Evolutionary conservation across 768 basidiomycete species (phyloP).

Genomic region (Boletales sp.): DNA sequence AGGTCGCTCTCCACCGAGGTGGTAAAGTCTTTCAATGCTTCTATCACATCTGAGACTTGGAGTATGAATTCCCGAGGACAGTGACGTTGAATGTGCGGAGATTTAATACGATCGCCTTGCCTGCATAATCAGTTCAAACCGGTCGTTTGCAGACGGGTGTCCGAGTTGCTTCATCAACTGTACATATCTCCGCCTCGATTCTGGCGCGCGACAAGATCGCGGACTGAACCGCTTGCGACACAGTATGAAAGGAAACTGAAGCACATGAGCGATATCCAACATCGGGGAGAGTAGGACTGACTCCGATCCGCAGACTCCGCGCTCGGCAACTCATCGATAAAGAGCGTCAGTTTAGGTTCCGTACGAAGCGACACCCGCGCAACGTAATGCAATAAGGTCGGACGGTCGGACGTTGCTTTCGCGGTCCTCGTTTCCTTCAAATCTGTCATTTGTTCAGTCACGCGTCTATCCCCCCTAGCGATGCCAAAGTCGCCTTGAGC

Average conservation of each 20-base stretch:
- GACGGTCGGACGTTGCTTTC: constrained; percentile 63
- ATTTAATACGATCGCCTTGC: constrained; percentile 32
- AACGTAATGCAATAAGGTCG: constrained; percentile 88
- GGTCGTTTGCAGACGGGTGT: constrained; percentile 44
- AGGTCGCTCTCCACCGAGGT: constrained; percentile 57
- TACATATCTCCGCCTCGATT: constrained; percentile 52
- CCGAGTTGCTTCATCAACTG: constrained; percentile 34
- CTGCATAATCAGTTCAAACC: constrained; percentile 69
- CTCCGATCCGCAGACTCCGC: constrained; percentile 81
- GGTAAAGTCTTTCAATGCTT: constrained; percentile 64
- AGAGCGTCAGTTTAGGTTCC: constrained; percentile 62
- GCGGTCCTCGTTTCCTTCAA: constrained; percentile 80
- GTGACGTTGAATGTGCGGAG: neutral
- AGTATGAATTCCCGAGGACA: constrained; percentile 24
- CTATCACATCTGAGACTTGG: constrained; percentile 49
- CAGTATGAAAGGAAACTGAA: constrained; percentile 70
- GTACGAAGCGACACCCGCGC: constrained; percentile 67
- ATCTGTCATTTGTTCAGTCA: constrained; percentile 43
- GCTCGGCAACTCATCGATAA: constrained; percentile 77
- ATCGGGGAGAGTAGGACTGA: constrained; percentile 23
- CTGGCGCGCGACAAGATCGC: constrained; percentile 55
- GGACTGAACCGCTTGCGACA: constrained; percentile 55
- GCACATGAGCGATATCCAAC: neutral
- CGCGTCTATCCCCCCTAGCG: neutral
- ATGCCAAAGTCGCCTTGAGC: constrained; percentile 55